A percentile compares a stretch with the other conserved stretches of the same genome.
These are phyloP conservation scores for Neofusicoccum cordaticola DNA, from an alignment of 2,329 filamentous ascomycete genomes.

Conservation along the genomic window DNA sequence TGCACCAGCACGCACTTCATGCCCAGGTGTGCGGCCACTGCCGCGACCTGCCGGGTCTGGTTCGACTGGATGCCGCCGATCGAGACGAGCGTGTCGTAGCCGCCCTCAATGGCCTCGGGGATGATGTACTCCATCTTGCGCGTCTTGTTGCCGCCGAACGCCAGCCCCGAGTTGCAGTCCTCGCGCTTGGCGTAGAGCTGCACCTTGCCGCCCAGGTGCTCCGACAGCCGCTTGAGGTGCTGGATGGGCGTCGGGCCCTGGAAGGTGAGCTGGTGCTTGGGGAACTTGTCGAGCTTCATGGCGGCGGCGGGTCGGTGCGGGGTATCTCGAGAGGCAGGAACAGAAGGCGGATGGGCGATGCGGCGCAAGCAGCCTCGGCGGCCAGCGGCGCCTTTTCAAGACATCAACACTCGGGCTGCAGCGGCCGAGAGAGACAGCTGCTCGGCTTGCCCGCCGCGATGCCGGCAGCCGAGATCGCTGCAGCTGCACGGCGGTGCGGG, in stretches of 20 bases:
- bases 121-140: slow-evolving; percentile 69
- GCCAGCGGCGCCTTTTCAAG: slow-evolving; percentile 5
- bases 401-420: neutral
- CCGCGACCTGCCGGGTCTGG: slow-evolving; percentile 66
- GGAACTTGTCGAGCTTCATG: slow-evolving; percentile 18
- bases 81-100: slow-evolving; percentile 61
- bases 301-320: neutral
- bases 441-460: neutral
- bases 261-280: slow-evolving; percentile 50
- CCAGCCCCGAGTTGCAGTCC: slow-evolving; percentile 66
- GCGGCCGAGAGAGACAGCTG: neutral
- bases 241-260: slow-evolving; percentile 70
- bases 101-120: slow-evolving; percentile 58
- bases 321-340: neutral
- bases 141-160: slow-evolving; percentile 68
- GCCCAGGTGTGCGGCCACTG: slow-evolving; percentile 58
- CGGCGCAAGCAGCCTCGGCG: neutral
- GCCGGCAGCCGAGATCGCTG: slow-evolving; percentile 1
- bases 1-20: slow-evolving; percentile 59
- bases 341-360: neutral
- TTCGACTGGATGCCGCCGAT: slow-evolving; percentile 70
- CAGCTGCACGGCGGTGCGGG: neutral
- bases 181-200: slow-evolving; percentile 69
- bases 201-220: slow-evolving; percentile 58
- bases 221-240: slow-evolving; percentile 61